phyloP scores from a whole-genome alignment of 1,284 basidiomycete species.

The Ganoderma meredithae region DNA sequence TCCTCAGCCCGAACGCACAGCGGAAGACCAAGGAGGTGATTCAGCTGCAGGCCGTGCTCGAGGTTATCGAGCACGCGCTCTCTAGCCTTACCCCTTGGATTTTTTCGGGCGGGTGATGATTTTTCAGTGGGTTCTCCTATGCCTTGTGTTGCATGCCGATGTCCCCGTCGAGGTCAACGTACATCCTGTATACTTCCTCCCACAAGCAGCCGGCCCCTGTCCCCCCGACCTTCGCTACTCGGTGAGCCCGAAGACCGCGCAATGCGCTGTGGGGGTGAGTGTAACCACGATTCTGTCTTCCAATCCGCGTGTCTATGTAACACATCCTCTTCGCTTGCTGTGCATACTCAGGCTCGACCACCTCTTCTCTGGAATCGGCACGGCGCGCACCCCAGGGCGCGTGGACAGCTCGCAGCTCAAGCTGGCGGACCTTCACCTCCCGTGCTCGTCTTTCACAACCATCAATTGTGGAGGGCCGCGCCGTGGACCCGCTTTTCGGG shows the following conservation, averaged over 20 bases:
- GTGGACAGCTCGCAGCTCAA: constrained; percentile 95
- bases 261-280: constrained; percentile 88
- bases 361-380: constrained; percentile 91
- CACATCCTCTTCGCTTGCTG: constrained; percentile 53
- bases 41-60: constrained; percentile 87
- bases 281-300: background rate
- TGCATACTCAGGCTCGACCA: constrained; percentile 93
- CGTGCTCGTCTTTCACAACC: constrained; percentile 96
- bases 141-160: constrained; percentile 10
- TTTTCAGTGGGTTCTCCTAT: constrained; percentile 79
- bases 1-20: constrained; percentile 93
- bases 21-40: constrained; percentile 94
- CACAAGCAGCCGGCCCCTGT: constrained; percentile 6
- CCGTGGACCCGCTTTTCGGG: constrained; percentile 94
- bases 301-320: background rate
- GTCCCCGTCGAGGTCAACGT: constrained; percentile 93
- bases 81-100: constrained; percentile 94
- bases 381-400: constrained; percentile 92
- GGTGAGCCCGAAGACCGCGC: constrained; percentile 97
- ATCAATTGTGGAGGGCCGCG: constrained; percentile 94
- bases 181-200: constrained; percentile 53
- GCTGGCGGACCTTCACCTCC: constrained; percentile 82
- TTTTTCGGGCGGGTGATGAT: constrained; percentile 94
- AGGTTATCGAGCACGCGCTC: constrained; percentile 92
- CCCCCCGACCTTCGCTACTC: constrained; percentile 4